phyloP scores from a whole-genome alignment of 2,329 filamentous ascomycete species.

The Cordyceps tenuipes region DNA sequence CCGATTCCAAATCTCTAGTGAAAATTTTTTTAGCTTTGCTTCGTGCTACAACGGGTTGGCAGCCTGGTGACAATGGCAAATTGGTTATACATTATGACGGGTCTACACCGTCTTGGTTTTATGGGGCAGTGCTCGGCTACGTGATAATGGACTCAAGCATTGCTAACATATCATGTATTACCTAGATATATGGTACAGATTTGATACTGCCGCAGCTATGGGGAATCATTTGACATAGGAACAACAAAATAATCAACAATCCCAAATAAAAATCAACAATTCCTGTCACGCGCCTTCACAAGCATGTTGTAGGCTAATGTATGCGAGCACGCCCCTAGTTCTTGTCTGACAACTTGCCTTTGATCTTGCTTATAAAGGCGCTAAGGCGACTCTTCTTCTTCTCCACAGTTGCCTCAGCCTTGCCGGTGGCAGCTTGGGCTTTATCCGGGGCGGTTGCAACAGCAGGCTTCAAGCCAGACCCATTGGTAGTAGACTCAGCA shows the following conservation, averaged over 20 bases:
- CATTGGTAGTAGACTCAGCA: conserved; percentile 15
- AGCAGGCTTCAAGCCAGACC: conserved; percentile 16
- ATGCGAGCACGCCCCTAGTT: conserved; percentile 14
- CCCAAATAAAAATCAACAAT: conserved; percentile 17
- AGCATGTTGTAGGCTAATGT: background rate
- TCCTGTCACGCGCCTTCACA: background rate
- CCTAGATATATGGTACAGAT: conserved; percentile 26
- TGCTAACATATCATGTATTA: conserved; percentile 24
- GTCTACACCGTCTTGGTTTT: background rate
- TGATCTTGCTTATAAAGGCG: conserved; percentile 51
- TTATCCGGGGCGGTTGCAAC: conserved; percentile 10
- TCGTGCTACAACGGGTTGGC: background rate
- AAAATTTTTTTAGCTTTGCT: background rate
- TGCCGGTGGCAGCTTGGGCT: background rate
- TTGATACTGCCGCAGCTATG: conserved; percentile 11
- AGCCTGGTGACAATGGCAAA: background rate
- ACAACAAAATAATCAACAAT: conserved; percentile 27
- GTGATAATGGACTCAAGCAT: background rate
- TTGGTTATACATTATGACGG: background rate
- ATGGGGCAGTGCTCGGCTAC: background rate
- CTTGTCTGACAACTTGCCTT: conserved; percentile 35
- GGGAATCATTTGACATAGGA: conserved; percentile 32
- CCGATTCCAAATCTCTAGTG: background rate
- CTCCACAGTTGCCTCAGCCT: background rate
- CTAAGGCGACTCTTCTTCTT: conserved; percentile 55